Conservation (phyloP, 208 protist species). For the Spongospora subterranea region DNA sequence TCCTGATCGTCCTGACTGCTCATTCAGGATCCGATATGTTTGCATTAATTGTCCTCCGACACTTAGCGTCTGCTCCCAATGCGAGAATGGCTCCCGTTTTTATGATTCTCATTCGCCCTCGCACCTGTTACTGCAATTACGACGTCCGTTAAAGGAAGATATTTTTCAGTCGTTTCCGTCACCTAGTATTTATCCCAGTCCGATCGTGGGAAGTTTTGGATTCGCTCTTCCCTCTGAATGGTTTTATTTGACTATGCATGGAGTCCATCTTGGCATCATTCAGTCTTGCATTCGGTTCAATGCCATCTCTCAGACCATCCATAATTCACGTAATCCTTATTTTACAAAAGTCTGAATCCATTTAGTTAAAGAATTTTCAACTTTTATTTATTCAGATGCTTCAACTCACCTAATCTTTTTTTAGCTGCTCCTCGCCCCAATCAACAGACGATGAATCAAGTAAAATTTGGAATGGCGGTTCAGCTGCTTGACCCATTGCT, state of each 20-base stretch:
- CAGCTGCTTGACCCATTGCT: neutral
- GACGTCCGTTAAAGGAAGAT: neutral
- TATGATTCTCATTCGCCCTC: neutral
- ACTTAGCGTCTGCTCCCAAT: neutral
- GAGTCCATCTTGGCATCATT: conserved; percentile 26
- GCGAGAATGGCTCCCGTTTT: neutral
- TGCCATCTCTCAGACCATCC: neutral
- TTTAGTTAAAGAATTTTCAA: neutral
- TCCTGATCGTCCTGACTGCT: no score
- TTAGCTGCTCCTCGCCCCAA: neutral
- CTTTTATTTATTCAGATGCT: neutral
- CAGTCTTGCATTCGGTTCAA: neutral
- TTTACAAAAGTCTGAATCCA: neutral
- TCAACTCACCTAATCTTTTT: neutral
- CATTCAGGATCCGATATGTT: neutral
- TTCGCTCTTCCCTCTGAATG: neutral
- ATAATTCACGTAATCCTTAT: neutral
- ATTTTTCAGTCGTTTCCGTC: neutral
- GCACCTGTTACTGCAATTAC: neutral
- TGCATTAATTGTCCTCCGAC: neutral
- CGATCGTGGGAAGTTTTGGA: neutral
- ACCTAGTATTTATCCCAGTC: neutral
- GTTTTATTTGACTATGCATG: conserved; percentile 22
- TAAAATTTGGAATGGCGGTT: neutral
- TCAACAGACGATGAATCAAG: neutral